Percentiles rank a stretch among this genome's conserved stretches.
Evolutionary conservation across 2,329 filamentous ascomycete species (phyloP).

Genomic region (Zalaria sp.): DNA sequence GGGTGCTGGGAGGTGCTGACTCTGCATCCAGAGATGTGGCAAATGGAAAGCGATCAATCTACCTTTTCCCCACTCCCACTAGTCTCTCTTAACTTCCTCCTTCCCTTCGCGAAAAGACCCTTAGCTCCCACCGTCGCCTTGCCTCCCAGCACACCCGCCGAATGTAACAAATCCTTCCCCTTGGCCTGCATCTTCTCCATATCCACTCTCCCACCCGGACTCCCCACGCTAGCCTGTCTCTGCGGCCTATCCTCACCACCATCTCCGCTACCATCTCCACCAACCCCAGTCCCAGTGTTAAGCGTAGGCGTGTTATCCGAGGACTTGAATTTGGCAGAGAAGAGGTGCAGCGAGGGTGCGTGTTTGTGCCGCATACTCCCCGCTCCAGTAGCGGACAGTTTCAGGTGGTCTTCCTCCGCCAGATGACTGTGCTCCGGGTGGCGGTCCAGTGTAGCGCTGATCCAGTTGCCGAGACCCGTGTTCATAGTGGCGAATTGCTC

Average conservation of each 20-base stretch:
- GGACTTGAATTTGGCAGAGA: neutral
- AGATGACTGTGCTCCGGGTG: conserved; percentile 39
- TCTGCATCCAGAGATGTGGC: too few species aligned
- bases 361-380: conserved; percentile 10
- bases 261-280: too few species aligned
- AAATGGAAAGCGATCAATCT: conserved; percentile 51
- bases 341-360: conserved; percentile 5
- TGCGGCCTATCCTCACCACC: neutral
- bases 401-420: conserved; percentile 4
- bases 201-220: conserved; percentile 5
- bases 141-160: conserved; percentile 57
- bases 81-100: conserved; percentile 59
- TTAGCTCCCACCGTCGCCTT: conserved; percentile 72
- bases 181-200: conserved; percentile 50
- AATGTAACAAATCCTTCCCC: conserved; percentile 78
- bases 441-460: conserved; percentile 32
- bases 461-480: conserved; percentile 55
- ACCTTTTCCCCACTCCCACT: conserved; percentile 63
- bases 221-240: conserved; percentile 2
- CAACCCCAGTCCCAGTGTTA: too few species aligned
- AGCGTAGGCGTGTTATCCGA: conserved; percentile 1
- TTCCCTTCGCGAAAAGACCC: conserved; percentile 80
- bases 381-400: neutral
- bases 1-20: neutral
- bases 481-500: conserved; percentile 57